Evolutionary conservation across 257 asterid species (phyloP), one percentile per base, ranked within the genome.

Genomic region (Salvia splendens): DNA sequence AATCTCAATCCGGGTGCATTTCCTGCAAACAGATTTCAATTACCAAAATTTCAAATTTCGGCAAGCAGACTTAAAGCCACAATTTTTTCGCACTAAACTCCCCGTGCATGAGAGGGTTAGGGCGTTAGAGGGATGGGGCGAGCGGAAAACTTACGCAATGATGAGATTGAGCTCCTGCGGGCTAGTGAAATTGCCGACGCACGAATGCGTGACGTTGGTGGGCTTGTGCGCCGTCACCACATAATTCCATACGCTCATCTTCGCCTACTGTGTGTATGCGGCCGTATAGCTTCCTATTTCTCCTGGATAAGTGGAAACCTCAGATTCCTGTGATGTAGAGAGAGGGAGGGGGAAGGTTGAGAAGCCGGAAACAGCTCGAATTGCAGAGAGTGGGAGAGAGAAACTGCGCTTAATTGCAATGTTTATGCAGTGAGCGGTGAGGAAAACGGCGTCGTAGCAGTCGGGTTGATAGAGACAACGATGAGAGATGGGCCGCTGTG

Each of bases 141-240:
- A 61, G 38, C 5, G 49, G n/a, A 54, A 72, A 1, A 77, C 92
- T 70, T 77, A 92, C 99, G 96, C 97, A 70, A 87, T 70, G 35
- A 94, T 91, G 75, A 94, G 96, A 80, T 94, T 94, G 74, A 89
- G 91, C 80, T 94, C 97, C 67, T 94, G 92, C 6, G 96, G 95
- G 4, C 84, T 92, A 59, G 99, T 88, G 81, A 94, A 94, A 81
- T 88, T 88, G 72, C 99, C 99, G 62, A 94, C 99, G 78, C 96
- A 91, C 4, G 99, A 94, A 78, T 94, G 97, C 43, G 97, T 91
- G 4, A 88, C 97, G 70, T 88, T 94, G 6, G 99, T 94, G 48
- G 99, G 99, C 86, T 88, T 88, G 81, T 94, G 99, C 49, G 99
- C 99, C 80, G 99, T 94, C 79, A 94, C 99, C 71, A 94, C 99